Evolutionary conservation across 192 early-diverging fungal species (phyloP).

Genomic region (Glomus cerebriforme): DNA sequence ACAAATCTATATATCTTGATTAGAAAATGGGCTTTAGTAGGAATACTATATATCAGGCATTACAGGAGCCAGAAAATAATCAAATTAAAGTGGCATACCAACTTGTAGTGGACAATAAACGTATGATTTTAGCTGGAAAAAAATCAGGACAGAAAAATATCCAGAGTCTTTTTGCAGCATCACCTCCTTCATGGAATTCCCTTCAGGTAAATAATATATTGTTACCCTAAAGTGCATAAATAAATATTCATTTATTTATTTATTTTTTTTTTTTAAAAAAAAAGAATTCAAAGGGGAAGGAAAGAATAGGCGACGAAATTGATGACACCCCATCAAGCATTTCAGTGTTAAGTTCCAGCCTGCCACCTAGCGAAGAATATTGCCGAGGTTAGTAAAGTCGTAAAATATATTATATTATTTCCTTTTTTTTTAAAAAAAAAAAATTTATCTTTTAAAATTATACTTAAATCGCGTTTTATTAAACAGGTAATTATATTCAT

Average conservation of each 20-base stretch:
- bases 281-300: constrained; percentile 11
- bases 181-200: constrained; percentile 74
- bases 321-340: constrained; percentile 52
- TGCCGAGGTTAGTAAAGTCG: constrained; percentile 21
- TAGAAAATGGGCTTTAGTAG: constrained; percentile 75
- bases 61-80: constrained; percentile 86
- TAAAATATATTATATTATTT: background rate
- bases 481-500: background rate
- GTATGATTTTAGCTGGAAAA: constrained; percentile 59
- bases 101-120: constrained; percentile 84
- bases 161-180: constrained; percentile 64
- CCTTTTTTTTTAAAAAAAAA: constrained; percentile 1
- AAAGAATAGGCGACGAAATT: background rate
- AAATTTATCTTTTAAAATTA: background rate
- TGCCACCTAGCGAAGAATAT: constrained; percentile 48
- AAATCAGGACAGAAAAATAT: constrained; percentile 57
- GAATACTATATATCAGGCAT: constrained; percentile 70
- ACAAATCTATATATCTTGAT: constrained; percentile 4
- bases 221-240: no score
- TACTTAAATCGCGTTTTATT: background rate
- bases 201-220: constrained; percentile 41
- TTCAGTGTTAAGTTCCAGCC: constrained; percentile 57
- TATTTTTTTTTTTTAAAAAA: background rate
- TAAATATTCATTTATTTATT: background rate
- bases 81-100: constrained; percentile 97